Evolutionary conservation across 1,284 basidiomycete genomes (phyloP).

Genomic region (Butyriboletus appendiculatus): DNA sequence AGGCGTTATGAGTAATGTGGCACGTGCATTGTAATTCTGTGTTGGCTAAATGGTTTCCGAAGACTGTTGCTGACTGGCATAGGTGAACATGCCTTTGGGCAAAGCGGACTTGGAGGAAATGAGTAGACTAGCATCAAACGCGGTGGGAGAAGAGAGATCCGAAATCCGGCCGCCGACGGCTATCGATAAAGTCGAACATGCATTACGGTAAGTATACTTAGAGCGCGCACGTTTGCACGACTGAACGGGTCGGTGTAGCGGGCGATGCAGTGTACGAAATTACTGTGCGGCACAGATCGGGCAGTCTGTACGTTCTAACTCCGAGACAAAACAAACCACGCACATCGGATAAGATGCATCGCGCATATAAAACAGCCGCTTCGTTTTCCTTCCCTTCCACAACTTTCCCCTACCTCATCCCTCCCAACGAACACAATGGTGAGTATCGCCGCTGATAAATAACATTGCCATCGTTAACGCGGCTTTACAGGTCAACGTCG

Average conservation of each 20-base stretch:
- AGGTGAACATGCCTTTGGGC: neutral
- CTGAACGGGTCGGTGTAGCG: neutral
- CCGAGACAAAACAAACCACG: slow-evolving; percentile 25
- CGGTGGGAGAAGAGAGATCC: too few species aligned
- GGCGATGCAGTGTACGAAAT: slow-evolving; percentile 10
- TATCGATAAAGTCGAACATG: neutral
- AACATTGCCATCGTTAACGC: slow-evolving; percentile 6
- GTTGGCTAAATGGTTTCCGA: neutral
- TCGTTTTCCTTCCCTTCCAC: neutral
- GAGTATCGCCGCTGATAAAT: neutral
- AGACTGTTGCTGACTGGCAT: too few species aligned
- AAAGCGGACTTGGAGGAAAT: too few species aligned
- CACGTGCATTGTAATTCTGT: neutral
- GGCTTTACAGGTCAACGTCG: slow-evolving; percentile 69
- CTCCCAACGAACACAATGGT: slow-evolving; percentile 25
- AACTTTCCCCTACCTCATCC: slow-evolving; percentile 5
- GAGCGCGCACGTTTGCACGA: slow-evolving; percentile 2
- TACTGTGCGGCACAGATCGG: slow-evolving; percentile 15
- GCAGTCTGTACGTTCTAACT: slow-evolving; percentile 25
- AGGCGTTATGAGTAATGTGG: neutral
- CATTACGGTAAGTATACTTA: too few species aligned
- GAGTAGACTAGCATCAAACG: neutral
- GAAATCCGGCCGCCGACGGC: neutral
- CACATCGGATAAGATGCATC: slow-evolving; percentile 29
- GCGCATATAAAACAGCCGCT: slow-evolving; percentile 28